These are phyloP conservation scores for Pythium insidiosum DNA, from an alignment of 352 stramenopile genomes.

Conservation along the genomic window DNA sequence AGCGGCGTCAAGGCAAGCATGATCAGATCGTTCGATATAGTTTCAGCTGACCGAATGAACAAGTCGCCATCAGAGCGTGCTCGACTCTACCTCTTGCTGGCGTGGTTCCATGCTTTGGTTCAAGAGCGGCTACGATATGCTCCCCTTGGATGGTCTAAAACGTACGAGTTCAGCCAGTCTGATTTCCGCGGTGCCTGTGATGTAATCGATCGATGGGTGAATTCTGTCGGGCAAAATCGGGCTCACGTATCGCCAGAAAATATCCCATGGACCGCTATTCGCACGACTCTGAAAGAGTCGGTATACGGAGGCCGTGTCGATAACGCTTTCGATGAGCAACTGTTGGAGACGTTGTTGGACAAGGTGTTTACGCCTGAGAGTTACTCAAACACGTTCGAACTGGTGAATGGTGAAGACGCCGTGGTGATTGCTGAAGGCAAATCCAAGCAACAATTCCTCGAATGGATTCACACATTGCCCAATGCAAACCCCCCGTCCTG, in stretches of 20 bases:
- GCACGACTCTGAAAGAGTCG: constrained; percentile 93
- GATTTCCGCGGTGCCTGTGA: constrained; percentile 96
- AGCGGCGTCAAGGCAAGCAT: constrained; percentile 97
- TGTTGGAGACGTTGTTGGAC: constrained; percentile 93
- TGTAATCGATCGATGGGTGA: constrained; percentile 97
- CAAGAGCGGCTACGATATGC: constrained; percentile 97
- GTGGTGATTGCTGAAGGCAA: constrained; percentile 86
- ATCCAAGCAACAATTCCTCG: constrained; percentile 88
- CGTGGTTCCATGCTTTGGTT: constrained; percentile 98
- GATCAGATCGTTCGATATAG: constrained; percentile 91
- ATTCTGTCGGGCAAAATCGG: constrained; percentile 73
- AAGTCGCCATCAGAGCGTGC: constrained; percentile 79
- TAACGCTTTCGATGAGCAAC: constrained; percentile 93
- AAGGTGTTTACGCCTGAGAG: constrained; percentile 91
- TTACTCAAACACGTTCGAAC: constrained; percentile 88
- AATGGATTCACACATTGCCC: constrained; percentile 83
- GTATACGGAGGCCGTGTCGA: constrained; percentile 98
- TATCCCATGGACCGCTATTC: constrained; percentile 98
- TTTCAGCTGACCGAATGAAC: constrained; percentile 90
- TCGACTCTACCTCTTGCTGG: constrained; percentile 95
- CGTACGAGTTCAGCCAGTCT: constrained; percentile 99
- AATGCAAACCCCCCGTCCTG: constrained; percentile 89
- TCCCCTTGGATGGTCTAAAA: constrained; percentile 97
- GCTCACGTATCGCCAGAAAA: constrained; percentile 92
- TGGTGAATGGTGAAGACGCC: constrained; percentile 35